phyloP scores from a whole-genome alignment of 169 alveolate genomes.

The Cryptosporidium tyzzeri region DNA sequence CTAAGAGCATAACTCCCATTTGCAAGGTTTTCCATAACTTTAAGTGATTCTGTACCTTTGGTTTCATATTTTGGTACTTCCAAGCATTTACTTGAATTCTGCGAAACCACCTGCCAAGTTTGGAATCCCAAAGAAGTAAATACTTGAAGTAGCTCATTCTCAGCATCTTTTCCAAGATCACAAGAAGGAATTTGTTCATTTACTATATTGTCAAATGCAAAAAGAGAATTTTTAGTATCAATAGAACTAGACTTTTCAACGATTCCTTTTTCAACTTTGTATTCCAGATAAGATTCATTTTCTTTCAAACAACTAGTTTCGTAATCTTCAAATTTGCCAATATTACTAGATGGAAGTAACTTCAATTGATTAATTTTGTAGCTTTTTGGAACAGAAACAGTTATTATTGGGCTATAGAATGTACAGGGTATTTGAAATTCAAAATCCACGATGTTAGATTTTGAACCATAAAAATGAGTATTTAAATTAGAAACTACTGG shows the following conservation, averaged over 20 bases:
- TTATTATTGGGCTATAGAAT: slow-evolving; percentile 64
- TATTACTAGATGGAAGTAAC: slow-evolving; percentile 29
- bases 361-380: slow-evolving; percentile 25
- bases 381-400: slow-evolving; percentile 48
- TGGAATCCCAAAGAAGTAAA: slow-evolving; percentile 63
- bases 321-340: slow-evolving; percentile 42
- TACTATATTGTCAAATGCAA: not conserved
- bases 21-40: slow-evolving; percentile 31
- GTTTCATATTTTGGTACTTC: slow-evolving; percentile 33
- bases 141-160: slow-evolving; percentile 14
- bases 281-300: not conserved
- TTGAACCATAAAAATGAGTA: slow-evolving; percentile 60
- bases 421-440: slow-evolving; percentile 68
- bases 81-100: slow-evolving; percentile 45
- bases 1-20: slow-evolving; percentile 62
- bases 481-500: slow-evolving; percentile 56
- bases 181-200: not conserved
- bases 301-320: slow-evolving; percentile 7
- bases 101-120: slow-evolving; percentile 53
- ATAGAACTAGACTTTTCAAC: not conserved
- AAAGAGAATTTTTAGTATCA: not conserved
- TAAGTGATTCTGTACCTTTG: slow-evolving; percentile 22
- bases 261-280: slow-evolving; percentile 13
- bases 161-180: slow-evolving; percentile 23
- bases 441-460: slow-evolving; percentile 33